Percentiles rank a stretch among this genome's conserved stretches.
phyloP scores from a whole-genome alignment of 23 red algal genomes.

The Gracilaria vermiculophylla region DNA sequence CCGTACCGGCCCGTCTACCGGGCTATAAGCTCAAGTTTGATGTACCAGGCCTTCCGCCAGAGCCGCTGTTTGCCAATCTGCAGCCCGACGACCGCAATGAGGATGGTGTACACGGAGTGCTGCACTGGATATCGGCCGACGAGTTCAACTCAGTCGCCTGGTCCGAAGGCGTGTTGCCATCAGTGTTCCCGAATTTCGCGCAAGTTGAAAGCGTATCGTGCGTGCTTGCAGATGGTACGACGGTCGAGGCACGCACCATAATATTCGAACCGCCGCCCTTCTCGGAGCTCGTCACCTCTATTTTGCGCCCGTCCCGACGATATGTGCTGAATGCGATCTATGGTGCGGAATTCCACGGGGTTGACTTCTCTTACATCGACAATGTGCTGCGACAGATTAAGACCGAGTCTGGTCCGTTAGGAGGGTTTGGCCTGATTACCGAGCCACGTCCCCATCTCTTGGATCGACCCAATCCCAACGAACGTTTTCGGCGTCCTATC shows the following conservation, averaged over 20 bases:
- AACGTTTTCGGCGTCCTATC: neutral
- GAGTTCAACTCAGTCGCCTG: constrained; percentile 32
- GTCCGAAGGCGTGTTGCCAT: constrained; percentile 26
- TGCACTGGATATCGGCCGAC: constrained; percentile 49
- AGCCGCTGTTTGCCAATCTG: constrained; percentile 83
- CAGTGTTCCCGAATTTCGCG: neutral
- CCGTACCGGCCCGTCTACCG: constrained; percentile 38
- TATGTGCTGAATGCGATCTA: constrained; percentile 42
- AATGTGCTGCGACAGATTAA: constrained; percentile 37
- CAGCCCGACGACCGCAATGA: neutral
- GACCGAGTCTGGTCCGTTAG: neutral
- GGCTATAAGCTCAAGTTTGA: constrained; percentile 60
- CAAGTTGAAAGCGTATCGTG: neutral
- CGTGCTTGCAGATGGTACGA: neutral
- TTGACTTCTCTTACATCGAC: constrained; percentile 29
- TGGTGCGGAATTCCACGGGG: constrained; percentile 55
- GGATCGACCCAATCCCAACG: constrained; percentile 38
- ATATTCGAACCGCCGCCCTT: constrained; percentile 13
- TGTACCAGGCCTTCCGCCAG: constrained; percentile 57
- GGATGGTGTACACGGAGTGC: constrained; percentile 56
- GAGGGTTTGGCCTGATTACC: constrained; percentile 33
- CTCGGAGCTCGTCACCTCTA: neutral
- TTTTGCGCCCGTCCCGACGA: constrained; percentile 37
- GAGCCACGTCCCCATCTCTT: constrained; percentile 28
- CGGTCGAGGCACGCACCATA: constrained; percentile 18